Conservation (phyloP, 2,329 filamentous ascomycete genomes). For the Neurospora sp. region DNA sequence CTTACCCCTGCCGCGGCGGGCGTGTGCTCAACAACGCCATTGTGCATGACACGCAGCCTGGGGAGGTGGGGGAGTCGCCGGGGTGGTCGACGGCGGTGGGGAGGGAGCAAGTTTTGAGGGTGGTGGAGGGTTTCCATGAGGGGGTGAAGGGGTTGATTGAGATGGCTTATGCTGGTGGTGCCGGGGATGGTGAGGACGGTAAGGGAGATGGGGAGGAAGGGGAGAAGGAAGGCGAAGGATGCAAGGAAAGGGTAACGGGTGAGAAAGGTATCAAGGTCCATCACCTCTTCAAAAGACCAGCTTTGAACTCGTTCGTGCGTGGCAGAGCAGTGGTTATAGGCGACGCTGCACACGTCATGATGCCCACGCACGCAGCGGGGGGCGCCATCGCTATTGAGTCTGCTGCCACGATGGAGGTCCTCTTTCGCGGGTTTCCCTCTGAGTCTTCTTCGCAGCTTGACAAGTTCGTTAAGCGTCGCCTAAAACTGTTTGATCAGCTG, state of each 20-base stretch:
- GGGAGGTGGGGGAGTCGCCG: background rate
- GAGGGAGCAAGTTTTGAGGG: conserved; percentile 2
- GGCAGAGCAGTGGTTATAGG: conserved; percentile 10
- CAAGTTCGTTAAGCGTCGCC: background rate
- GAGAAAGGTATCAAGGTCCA: conserved; percentile 15
- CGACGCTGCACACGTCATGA: conserved; percentile 14
- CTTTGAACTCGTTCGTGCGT: conserved; percentile 7
- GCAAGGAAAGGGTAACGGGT: background rate
- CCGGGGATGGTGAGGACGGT: too few species aligned
- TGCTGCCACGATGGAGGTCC: conserved; percentile 8
- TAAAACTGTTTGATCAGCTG: conserved; percentile 9
- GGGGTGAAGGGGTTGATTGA: conserved; percentile 1
- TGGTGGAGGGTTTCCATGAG: conserved; percentile 6
- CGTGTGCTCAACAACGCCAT: conserved; percentile 14
- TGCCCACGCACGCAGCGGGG: conserved; percentile 12
- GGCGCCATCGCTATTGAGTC: conserved; percentile 11
- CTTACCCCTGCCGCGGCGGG: conserved; percentile 12
- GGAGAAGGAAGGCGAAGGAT: too few species aligned
- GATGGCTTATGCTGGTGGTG: background rate
- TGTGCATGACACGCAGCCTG: conserved; percentile 9
- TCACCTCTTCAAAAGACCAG: conserved; percentile 7
- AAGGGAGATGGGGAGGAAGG: background rate
- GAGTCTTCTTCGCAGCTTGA: background rate
- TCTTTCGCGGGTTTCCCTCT: conserved; percentile 5
- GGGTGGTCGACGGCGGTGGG: conserved; percentile 10